phyloP scores from a whole-genome alignment of 768 basidiomycete species.

The Tulasnella sp. region DNA sequence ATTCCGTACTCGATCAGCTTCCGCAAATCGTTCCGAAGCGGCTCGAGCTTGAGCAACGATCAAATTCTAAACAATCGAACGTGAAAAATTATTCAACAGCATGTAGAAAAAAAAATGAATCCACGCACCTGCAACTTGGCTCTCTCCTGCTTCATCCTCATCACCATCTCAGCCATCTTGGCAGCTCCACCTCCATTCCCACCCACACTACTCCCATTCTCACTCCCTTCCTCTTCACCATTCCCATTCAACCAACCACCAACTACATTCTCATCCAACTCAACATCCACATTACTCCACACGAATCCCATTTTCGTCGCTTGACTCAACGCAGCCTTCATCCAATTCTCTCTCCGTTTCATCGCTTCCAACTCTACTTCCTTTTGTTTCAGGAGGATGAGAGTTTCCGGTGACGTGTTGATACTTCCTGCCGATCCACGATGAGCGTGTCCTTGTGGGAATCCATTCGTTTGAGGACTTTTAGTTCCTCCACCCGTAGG shows the following conservation, averaged over 20 bases:
- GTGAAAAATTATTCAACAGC: conserved; percentile 1
- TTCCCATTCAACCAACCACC: conserved; percentile 7
- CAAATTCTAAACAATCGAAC: conserved; percentile 37
- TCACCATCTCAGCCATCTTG: conserved; percentile 51
- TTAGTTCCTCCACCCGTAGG: conserved; percentile 15
- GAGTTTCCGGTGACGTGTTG: conserved; percentile 4
- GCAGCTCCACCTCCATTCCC: conserved; percentile 32
- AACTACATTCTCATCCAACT: conserved; percentile 37
- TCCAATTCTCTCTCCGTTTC: conserved; percentile 70
- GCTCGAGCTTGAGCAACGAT: conserved; percentile 62
- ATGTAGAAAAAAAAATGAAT: conserved; percentile 5
- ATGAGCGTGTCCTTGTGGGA: conserved; percentile 28
- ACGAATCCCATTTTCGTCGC: conserved; percentile 72
- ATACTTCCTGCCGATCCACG: conserved; percentile 43
- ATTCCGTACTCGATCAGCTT: conserved; percentile 61
- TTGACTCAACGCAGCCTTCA: conserved; percentile 63
- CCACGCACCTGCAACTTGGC: conserved; percentile 66
- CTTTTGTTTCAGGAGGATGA: conserved; percentile 46
- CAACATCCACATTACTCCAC: conserved; percentile 37
- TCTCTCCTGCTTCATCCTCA: conserved; percentile 79
- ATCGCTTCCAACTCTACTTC: conserved; percentile 67
- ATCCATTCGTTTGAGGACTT: conserved; percentile 25
- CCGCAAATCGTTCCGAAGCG: conserved; percentile 62
- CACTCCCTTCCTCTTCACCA: conserved; percentile 24
- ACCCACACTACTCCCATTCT: conserved; percentile 19